Conservation (phyloP, 208 protist genomes). For the Vickermania ingenoplastis region DNA sequence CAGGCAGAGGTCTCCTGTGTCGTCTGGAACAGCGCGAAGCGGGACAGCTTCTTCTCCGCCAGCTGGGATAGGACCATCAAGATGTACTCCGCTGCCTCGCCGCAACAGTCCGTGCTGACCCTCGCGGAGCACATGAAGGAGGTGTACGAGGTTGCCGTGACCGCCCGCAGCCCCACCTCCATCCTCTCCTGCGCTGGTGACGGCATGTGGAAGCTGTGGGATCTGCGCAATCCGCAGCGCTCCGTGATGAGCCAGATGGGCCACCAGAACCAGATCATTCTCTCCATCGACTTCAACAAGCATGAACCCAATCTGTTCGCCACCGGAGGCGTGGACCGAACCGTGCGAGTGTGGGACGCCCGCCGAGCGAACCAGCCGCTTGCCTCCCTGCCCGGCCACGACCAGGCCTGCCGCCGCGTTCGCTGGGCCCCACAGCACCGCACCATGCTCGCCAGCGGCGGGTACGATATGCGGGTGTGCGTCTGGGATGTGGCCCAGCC, state of each 20-base stretch:
- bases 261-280: slow-evolving; percentile 79
- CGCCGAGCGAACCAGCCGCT: slow-evolving; percentile 63
- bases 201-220: slow-evolving; percentile 88
- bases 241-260: slow-evolving; percentile 71
- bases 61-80: slow-evolving; percentile 82
- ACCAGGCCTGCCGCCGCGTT: slow-evolving; percentile 82
- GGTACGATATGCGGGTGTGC: slow-evolving; percentile 86
- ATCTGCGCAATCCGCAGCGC: slow-evolving; percentile 46
- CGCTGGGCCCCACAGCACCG: slow-evolving; percentile 69
- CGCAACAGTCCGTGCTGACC: slow-evolving; percentile 45
- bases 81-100: slow-evolving; percentile 63
- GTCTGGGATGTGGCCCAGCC: slow-evolving; percentile 80
- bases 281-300: slow-evolving; percentile 89
- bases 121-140: slow-evolving; percentile 85
- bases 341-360: slow-evolving; percentile 79
- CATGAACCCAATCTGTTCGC: slow-evolving; percentile 83
- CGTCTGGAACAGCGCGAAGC: slow-evolving; percentile 56
- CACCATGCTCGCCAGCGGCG: slow-evolving; percentile 59
- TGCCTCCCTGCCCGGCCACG: slow-evolving; percentile 70
- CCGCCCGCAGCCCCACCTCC: slow-evolving; percentile 54
- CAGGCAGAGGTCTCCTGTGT: slow-evolving; percentile 77
- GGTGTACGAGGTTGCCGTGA: slow-evolving; percentile 80
- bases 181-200: slow-evolving; percentile 86
- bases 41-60: slow-evolving; percentile 65
- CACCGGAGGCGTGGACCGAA: slow-evolving; percentile 78